Conservation (phyloP, 257 asterid genomes). For the Agastache rugosa region DNA sequence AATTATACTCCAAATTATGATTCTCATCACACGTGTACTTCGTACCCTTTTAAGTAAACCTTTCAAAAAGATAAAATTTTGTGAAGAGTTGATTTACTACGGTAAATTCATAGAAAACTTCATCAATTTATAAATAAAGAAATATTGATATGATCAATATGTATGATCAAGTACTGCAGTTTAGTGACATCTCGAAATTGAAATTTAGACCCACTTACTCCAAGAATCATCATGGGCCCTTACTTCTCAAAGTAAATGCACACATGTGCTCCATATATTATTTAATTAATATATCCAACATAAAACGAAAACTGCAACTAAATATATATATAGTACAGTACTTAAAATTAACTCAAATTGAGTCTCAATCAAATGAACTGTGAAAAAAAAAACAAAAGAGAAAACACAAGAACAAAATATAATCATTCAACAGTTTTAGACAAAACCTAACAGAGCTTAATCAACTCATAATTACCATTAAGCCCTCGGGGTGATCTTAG, state of each 20-base stretch:
- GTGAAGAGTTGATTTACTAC: too few relatives aligned
- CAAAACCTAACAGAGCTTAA: not conserved
- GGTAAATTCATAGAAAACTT: too few relatives aligned
- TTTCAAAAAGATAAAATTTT: too few relatives aligned
- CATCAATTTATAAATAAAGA: too few relatives aligned
- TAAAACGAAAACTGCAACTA: not conserved
- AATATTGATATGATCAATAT: too few relatives aligned
- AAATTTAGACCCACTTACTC: too few relatives aligned
- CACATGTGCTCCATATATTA: not conserved
- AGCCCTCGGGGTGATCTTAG: conserved; percentile 64
- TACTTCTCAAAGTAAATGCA: not conserved
- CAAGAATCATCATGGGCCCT: not conserved
- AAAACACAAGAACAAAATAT: not conserved
- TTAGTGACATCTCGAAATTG: too few relatives aligned
- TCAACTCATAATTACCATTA: conserved; percentile 24
- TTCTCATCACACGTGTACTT: too few relatives aligned
- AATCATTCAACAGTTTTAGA: not conserved
- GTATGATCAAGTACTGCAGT: too few relatives aligned
- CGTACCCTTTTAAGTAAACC: too few relatives aligned
- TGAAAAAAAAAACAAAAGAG: not conserved
- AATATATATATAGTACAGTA: not conserved
- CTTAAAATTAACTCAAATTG: not conserved
- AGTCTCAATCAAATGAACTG: not conserved
- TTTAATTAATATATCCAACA: not conserved
- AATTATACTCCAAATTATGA: too few relatives aligned